Conservation (phyloP, 2,329 filamentous ascomycete genomes). For the Neonectria faginata region DNA sequence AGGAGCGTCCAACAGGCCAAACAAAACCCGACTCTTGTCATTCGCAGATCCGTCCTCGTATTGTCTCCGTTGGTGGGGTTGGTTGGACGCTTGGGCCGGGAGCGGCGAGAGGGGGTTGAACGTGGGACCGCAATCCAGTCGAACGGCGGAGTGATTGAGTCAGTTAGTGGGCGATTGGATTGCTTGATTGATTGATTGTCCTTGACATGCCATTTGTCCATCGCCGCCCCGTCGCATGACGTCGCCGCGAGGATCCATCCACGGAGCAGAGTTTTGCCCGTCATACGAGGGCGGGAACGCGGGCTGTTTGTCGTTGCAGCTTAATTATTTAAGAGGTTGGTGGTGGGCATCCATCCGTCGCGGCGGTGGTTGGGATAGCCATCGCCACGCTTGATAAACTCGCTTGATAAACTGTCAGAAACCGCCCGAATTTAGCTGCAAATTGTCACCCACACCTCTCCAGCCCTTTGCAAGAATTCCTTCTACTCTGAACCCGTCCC, state of each 20-base stretch:
- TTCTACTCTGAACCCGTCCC: slow-evolving; percentile 19
- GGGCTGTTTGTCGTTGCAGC: slow-evolving; percentile 28
- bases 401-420: slow-evolving; percentile 12
- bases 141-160: neutral
- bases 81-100: slow-evolving; percentile 6
- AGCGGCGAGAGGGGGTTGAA: slow-evolving; percentile 10
- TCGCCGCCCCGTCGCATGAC: slow-evolving; percentile 18
- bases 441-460: slow-evolving; percentile 15
- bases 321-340: slow-evolving; percentile 42
- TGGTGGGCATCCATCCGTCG: slow-evolving; percentile 15
- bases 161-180: neutral
- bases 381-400: slow-evolving; percentile 3
- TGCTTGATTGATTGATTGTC: slow-evolving; percentile 19
- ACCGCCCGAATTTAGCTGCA: slow-evolving; percentile 4
- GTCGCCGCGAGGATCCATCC: slow-evolving; percentile 12
- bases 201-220: slow-evolving; percentile 1
- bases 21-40: slow-evolving; percentile 5
- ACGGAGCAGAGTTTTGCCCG: neutral
- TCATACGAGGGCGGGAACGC: slow-evolving; percentile 15
- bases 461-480: slow-evolving; percentile 35
- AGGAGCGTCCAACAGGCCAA: too few species aligned
- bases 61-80: neutral
- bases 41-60: slow-evolving; percentile 6
- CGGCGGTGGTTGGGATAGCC: slow-evolving; percentile 34
- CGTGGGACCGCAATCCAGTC: slow-evolving; percentile 4